phyloP scores from a whole-genome alignment of 352 stramenopile species.

The Pythium dissotocum region DNA sequence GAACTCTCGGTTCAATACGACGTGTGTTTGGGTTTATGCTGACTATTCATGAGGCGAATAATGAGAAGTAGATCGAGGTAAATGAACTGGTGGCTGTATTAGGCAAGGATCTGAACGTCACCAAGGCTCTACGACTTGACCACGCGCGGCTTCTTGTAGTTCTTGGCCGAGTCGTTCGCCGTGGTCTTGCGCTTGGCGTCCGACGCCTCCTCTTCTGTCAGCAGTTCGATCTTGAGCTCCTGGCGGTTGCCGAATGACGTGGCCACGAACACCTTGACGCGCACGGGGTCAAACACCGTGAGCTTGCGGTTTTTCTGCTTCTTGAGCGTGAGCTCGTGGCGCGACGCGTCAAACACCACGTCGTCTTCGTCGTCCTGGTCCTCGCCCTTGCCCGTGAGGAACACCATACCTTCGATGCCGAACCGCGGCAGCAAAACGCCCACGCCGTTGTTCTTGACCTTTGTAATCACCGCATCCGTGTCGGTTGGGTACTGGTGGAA shows the following conservation, averaged over 20 bases:
- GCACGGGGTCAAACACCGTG: constrained; percentile 81
- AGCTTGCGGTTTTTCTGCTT: constrained; percentile 51
- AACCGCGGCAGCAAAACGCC: constrained; percentile 97
- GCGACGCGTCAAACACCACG: constrained; percentile 48
- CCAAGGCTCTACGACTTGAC: not conserved
- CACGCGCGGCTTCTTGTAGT: constrained; percentile 19
- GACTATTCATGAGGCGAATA: too few relatives aligned
- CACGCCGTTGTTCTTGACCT: constrained; percentile 94
- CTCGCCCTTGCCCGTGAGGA: constrained; percentile 75
- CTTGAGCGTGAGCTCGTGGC: constrained; percentile 64
- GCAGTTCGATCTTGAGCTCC: constrained; percentile 82
- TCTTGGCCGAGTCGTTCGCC: constrained; percentile 4
- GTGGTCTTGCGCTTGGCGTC: constrained; percentile 19
- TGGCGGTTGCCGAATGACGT: constrained; percentile 80
- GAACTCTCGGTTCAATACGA: too few relatives aligned
- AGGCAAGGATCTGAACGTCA: not conserved
- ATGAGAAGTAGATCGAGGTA: too few relatives aligned
- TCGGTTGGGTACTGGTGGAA: constrained; percentile 90
- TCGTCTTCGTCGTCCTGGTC: constrained; percentile 61
- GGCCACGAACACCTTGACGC: constrained; percentile 79
- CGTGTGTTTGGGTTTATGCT: too few relatives aligned
- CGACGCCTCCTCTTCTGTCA: constrained; percentile 30
- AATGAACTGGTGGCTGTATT: not conserved
- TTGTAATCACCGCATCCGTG: constrained; percentile 94
- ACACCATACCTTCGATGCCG: constrained; percentile 97